Evolutionary conservation across 2,329 filamentous ascomycete species (phyloP).

Genomic region (Aspergillus sp.): DNA sequence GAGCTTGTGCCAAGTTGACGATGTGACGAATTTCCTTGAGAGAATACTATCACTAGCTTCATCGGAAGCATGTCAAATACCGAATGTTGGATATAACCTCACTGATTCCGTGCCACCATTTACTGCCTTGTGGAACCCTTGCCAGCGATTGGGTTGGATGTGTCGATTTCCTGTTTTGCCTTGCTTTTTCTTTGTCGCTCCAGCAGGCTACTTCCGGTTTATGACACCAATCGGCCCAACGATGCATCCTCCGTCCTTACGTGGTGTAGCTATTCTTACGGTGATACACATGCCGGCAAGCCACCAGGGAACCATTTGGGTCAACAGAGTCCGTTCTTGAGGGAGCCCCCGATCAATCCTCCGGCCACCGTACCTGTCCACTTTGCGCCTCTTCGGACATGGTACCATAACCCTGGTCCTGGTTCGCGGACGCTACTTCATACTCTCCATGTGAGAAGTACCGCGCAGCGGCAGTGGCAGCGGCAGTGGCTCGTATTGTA

Average conservation of each 20-base stretch:
- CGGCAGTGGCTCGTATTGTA: background rate
- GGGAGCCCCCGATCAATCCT: background rate
- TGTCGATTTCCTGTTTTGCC: slow-evolving; percentile 16
- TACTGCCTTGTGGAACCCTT: slow-evolving; percentile 4
- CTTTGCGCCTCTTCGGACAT: background rate
- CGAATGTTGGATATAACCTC: slow-evolving; percentile 4
- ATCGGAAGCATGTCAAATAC: slow-evolving; percentile 13
- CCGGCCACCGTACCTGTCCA: background rate
- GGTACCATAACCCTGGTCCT: background rate
- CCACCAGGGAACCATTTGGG: background rate
- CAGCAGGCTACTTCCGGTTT: background rate
- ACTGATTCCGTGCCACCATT: slow-evolving; percentile 4
- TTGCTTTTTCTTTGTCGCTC: slow-evolving; percentile 12
- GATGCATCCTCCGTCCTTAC: slow-evolving; percentile 5
- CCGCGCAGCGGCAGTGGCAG: background rate
- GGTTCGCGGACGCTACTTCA: background rate
- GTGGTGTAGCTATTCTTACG: background rate
- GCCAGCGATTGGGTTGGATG: slow-evolving; percentile 11
- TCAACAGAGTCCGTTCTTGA: background rate
- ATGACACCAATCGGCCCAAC: background rate
- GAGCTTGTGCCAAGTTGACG: slow-evolving; percentile 19
- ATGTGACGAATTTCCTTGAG: slow-evolving; percentile 32
- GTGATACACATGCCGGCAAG: slow-evolving; percentile 1
- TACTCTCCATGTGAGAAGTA: background rate
- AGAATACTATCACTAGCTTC: slow-evolving; percentile 17